These are phyloP conservation scores for Russula sp. DNA, from an alignment of 768 basidiomycete species.

Conservation along the genomic window DNA sequence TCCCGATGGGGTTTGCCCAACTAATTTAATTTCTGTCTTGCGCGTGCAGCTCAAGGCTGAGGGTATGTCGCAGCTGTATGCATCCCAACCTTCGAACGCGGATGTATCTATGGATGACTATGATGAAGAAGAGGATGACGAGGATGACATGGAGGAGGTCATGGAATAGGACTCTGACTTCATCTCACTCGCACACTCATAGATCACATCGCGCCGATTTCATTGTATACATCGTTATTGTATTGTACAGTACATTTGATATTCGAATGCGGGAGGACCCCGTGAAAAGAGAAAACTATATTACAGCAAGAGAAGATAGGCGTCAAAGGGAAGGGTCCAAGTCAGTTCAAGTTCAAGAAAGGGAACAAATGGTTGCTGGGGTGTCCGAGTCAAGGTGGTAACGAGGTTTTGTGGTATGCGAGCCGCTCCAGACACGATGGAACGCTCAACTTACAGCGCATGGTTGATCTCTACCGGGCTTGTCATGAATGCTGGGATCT, in stretches of 20 bases:
- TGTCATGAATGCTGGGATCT: no score
- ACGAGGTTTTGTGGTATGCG: no score
- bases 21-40: slow-evolving; percentile 15
- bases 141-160: slow-evolving; percentile 68
- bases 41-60: slow-evolving; percentile 29
- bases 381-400: no score
- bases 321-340: no score
- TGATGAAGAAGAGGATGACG: slow-evolving; percentile 49
- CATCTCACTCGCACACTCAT: not conserved
- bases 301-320: no score
- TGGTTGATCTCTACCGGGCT: no score
- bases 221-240: not conserved
- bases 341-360: no score
- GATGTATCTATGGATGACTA: slow-evolving; percentile 47
- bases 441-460: no score
- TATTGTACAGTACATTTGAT: not conserved
- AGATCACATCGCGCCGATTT: not conserved
- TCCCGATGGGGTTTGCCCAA: not conserved
- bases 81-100: slow-evolving; percentile 14
- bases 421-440: no score
- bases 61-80: slow-evolving; percentile 26
- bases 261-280: not conserved
- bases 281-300: no score
- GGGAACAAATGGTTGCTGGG: no score
- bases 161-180: slow-evolving; percentile 32